Percentiles rank a stretch among this genome's conserved stretches.
These are phyloP conservation scores for Pterocarpus santalinus DNA, from an alignment of 306 rosid species.

Conservation along the genomic window DNA sequence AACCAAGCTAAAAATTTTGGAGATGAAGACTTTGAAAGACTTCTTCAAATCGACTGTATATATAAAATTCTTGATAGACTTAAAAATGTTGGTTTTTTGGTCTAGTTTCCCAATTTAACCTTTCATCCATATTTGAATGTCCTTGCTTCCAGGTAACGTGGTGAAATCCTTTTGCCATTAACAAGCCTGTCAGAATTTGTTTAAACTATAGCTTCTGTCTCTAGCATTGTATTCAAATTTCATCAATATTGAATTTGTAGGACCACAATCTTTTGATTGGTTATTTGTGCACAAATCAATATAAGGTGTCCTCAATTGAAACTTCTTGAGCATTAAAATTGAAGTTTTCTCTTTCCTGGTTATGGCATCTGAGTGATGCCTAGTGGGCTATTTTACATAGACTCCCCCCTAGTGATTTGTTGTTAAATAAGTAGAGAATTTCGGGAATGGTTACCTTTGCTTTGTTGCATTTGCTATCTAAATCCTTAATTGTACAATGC, in stretches of 20 bases:
- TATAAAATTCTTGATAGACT: not conserved
- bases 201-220: no score
- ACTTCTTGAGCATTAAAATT: conserved; percentile 1
- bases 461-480: conserved; percentile 17
- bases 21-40: conserved; percentile 11
- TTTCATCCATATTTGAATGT: conserved; percentile 16
- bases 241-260: conserved; percentile 22
- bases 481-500: conserved; percentile 21
- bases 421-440: not conserved
- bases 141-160: not conserved
- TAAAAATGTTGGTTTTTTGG: not conserved
- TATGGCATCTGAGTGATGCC: conserved; percentile 15
- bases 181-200: not conserved
- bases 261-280: not conserved
- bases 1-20: not conserved
- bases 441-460: conserved; percentile 21
- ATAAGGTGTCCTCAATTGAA: conserved; percentile 27
- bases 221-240: not conserved
- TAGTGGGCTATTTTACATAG: not conserved
- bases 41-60: not conserved
- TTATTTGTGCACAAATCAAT: not conserved
- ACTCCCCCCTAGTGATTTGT: not conserved
- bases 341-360: conserved; percentile 21
- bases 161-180: not conserved
- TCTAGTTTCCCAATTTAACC: no score